A percentile compares a stretch with the other conserved stretches of the same genome.
Conservation (phyloP, 1,139 yeast species). For the Blastobotrys elegans region DNA sequence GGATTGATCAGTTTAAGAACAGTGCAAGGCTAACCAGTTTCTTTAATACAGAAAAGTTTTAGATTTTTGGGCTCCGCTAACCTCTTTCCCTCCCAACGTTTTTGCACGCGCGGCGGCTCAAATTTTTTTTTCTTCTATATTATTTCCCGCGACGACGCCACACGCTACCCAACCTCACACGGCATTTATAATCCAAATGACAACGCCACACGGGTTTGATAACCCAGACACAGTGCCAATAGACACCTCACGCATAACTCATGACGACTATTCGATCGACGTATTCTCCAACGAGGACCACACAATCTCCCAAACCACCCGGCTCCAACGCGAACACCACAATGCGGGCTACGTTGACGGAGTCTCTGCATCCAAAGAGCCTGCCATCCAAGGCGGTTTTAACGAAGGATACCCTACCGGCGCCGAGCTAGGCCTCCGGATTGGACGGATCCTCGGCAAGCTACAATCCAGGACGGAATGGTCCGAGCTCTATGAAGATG, state of each 20-base stretch:
- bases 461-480: slow-evolving; percentile 32
- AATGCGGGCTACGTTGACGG: slow-evolving; percentile 89
- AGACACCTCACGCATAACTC: not conserved
- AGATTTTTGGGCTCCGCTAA: too few relatives aligned
- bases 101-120: too few relatives aligned
- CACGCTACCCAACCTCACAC: too few relatives aligned
- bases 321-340: slow-evolving; percentile 57
- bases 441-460: slow-evolving; percentile 62
- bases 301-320: slow-evolving; percentile 16
- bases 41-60: too few relatives aligned
- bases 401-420: slow-evolving; percentile 77
- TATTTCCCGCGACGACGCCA: too few relatives aligned
- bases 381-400: slow-evolving; percentile 71
- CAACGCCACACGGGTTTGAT: slow-evolving; percentile 35
- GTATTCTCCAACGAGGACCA: not conserved
- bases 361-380: slow-evolving; percentile 61
- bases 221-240: slow-evolving; percentile 7
- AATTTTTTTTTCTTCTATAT: not conserved
- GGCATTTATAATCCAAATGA: too few relatives aligned
- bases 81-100: not conserved
- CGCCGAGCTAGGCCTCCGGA: slow-evolving; percentile 57
- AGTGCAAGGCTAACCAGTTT: too few relatives aligned
- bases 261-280: not conserved
- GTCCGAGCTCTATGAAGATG: slow-evolving; percentile 33
- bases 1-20: too few relatives aligned